Evolutionary conservation across 2,329 filamentous ascomycete species (phyloP).

Genomic region (Emericellopsis atlantica): DNA sequence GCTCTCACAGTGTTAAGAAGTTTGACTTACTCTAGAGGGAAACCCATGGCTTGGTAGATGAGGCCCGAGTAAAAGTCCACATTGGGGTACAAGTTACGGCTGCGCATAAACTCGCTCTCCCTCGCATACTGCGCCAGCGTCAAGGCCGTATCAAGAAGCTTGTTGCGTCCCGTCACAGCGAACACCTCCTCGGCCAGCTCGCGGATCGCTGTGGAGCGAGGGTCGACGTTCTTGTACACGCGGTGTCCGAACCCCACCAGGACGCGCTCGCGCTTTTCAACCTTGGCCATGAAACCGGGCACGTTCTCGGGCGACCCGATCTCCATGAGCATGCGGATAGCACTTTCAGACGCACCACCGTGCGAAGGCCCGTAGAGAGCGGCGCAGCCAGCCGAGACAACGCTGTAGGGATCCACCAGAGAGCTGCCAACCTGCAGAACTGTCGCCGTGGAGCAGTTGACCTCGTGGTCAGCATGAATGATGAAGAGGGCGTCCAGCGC

Average conservation of each 20-base stretch:
- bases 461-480: conserved; percentile 45
- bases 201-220: conserved; percentile 34
- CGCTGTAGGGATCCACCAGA: conserved; percentile 40
- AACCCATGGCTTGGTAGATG: conserved; percentile 40
- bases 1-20: background rate
- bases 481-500: conserved; percentile 41
- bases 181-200: conserved; percentile 36
- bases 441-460: conserved; percentile 43
- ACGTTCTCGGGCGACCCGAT: conserved; percentile 38
- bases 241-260: conserved; percentile 44
- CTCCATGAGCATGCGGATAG: conserved; percentile 38
- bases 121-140: conserved; percentile 29
- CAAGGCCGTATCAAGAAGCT: conserved; percentile 34
- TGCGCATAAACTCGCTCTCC: conserved; percentile 34
- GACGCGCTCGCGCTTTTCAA: conserved; percentile 35
- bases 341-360: conserved; percentile 45
- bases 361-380: conserved; percentile 44
- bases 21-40: conserved; percentile 27
- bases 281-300: conserved; percentile 32
- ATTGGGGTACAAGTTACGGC: conserved; percentile 34
- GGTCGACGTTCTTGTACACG: conserved; percentile 41
- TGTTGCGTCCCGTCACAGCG: conserved; percentile 34
- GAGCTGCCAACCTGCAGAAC: conserved; percentile 43
- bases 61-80: conserved; percentile 39
- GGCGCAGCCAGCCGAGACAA: conserved; percentile 37